phyloP scores from a whole-genome alignment of 1,284 basidiomycete species.

The Rhodotorula sp. region DNA sequence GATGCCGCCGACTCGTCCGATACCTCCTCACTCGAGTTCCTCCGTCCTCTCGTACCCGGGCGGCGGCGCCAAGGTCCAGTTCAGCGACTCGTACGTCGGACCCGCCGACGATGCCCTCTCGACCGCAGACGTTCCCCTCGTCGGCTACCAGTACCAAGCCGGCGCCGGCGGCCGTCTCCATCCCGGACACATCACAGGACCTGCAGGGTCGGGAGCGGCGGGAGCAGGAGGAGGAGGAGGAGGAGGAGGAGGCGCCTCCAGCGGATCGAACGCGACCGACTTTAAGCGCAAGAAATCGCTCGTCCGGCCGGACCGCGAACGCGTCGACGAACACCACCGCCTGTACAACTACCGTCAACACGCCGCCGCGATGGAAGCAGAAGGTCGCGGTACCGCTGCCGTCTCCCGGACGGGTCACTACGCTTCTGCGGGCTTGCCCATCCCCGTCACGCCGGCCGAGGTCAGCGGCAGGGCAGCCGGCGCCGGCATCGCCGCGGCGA shows the following conservation, averaged over 20 bases:
- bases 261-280: constrained; percentile 11
- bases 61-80: constrained; percentile 23
- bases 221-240: neutral
- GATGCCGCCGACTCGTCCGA: neutral
- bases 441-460: constrained; percentile 24
- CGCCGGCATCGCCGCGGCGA: constrained; percentile 2
- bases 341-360: constrained; percentile 94
- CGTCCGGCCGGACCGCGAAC: constrained; percentile 89
- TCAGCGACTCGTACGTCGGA: constrained; percentile 1
- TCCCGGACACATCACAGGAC: neutral
- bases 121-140: constrained; percentile 27
- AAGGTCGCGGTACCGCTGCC: constrained; percentile 61
- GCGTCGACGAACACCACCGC: constrained; percentile 91
- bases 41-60: neutral
- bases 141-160: constrained; percentile 14
- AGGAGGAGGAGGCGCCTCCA: neutral
- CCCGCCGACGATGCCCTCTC: constrained; percentile 3
- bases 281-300: constrained; percentile 75
- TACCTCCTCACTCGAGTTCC: neutral
- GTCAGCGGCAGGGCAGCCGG: constrained; percentile 19
- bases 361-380: constrained; percentile 75
- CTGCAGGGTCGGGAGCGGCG: neutral
- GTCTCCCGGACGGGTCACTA: constrained; percentile 76
- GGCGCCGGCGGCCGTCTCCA: neutral
- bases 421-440: constrained; percentile 34